Evolutionary conservation across 495 filamentous ascomycete genomes (phyloP), one percentile per base, ranked within the genome.

Genomic region (Annulohypoxylon nitens): DNA sequence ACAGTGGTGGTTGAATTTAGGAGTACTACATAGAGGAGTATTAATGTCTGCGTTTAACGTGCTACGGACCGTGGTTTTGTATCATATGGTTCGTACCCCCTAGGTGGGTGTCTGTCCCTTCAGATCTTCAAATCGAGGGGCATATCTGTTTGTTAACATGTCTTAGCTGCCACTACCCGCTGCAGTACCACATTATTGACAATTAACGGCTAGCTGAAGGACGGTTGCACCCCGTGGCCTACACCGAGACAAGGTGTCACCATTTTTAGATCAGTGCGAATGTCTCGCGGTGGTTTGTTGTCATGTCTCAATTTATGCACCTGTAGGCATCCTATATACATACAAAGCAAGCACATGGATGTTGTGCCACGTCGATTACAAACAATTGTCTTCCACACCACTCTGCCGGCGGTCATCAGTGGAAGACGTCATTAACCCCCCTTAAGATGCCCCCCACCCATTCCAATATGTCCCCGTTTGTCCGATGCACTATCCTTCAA

Each of bases 281-380:
- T 8, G 43, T 51, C 25, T 63, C 25, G 20, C 26, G n/a, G 23
- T 36, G 33, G 60, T 63, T 50, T 16, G 10, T 37, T 63, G 8
- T 33, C 36, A 37, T 63, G 61, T 53, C 10, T 63, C 33, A 39
- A 63, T 53, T 63, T 37, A 57, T 57, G 53, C 33, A 33, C 53
- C 53, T 57, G 12, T 20, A 16, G 30, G 30, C 7, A 37, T 20
- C n/a, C 53, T 57, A 57, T 33, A 37, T 57, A 57, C 33, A 55
- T 36, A 36, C 20, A 30, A 57, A 37, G 33, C 30, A 37, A 20
- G 53, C 53, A 57, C n/a, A 37, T 57, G 30, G 30, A 30, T 30
- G 53, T 10, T 37, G 53, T 39, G 43, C 43, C 43, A 47, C 43
- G 43, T 47, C 43, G 43, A 47, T 47, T 47, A 47, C n/a, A n/a